Conservation (phyloP, 345 rosid genomes). For the Excoecaria cochinchinensis region DNA sequence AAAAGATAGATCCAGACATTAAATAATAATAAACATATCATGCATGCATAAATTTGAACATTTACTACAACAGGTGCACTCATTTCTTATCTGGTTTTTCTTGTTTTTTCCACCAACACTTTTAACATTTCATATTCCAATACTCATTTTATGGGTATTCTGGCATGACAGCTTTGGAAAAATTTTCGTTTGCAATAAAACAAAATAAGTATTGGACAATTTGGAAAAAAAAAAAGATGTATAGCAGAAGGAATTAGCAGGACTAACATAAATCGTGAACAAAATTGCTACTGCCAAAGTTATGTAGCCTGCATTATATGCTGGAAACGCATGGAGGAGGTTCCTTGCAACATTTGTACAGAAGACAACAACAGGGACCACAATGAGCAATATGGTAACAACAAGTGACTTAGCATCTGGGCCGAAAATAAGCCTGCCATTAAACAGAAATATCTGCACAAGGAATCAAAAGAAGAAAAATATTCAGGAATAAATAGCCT, state of each 20-base stretch:
- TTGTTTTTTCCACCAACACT: neutral
- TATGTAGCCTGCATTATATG: constrained; percentile 35
- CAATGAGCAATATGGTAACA: constrained; percentile 43
- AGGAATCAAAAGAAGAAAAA: constrained; percentile 11
- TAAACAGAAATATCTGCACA: constrained; percentile 44
- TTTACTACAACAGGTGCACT: neutral
- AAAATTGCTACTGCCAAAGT: constrained; percentile 38
- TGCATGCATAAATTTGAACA: neutral
- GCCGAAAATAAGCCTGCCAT: constrained; percentile 52
- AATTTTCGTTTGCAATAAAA: neutral
- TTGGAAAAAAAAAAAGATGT: constrained; percentile 6
- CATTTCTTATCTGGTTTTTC: constrained; percentile 1
- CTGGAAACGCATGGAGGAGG: constrained; percentile 34
- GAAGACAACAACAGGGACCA: constrained; percentile 47
- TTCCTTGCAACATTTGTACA: constrained; percentile 44
- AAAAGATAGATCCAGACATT: neutral
- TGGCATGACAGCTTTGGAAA: neutral
- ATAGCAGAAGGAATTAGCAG: constrained; percentile 12
- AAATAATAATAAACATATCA: neutral
- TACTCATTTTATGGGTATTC: neutral
- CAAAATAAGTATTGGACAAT: neutral
- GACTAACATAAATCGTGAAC: constrained; percentile 50
- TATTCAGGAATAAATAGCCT: neutral
- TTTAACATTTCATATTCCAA: neutral
- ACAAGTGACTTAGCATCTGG: constrained; percentile 50